Conservation (phyloP, 129 eudicot species). For the Chrysanthemum seticuspe region DNA sequence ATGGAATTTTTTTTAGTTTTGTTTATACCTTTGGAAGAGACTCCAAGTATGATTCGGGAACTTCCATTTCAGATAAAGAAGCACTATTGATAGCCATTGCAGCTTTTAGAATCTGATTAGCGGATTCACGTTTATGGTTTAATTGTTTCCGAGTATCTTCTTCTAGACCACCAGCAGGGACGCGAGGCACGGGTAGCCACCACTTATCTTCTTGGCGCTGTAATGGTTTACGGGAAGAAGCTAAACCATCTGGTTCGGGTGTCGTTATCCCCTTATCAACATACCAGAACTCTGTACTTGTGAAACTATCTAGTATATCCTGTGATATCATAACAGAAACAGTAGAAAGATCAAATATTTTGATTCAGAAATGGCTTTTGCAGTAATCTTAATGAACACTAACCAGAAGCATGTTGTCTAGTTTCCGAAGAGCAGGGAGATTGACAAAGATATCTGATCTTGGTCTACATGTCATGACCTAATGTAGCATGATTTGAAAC, state of each 20-base stretch:
- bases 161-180: conserved; percentile 84
- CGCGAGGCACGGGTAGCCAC: conserved; percentile 99
- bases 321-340: conserved; percentile 25
- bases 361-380: neutral
- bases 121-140: conserved; percentile 76
- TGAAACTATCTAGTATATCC: conserved; percentile 89
- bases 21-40: conserved; percentile 86
- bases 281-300: conserved; percentile 88
- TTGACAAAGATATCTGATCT: conserved; percentile 75
- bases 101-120: conserved; percentile 87
- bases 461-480: conserved; percentile 94
- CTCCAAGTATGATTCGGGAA: conserved; percentile 85
- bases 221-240: conserved; percentile 60
- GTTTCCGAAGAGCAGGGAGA: conserved; percentile 95
- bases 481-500: conserved; percentile 23
- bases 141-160: conserved; percentile 60
- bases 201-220: conserved; percentile 94
- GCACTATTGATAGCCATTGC: conserved; percentile 78
- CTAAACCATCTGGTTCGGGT: conserved; percentile 67
- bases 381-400: conserved; percentile 19
- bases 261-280: conserved; percentile 86
- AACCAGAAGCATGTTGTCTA: conserved; percentile 94
- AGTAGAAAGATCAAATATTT: conserved; percentile 1
- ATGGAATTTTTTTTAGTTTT: neutral
- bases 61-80: conserved; percentile 89